Percentiles rank a stretch among this genome's conserved stretches.
Evolutionary conservation across 2,329 filamentous ascomycete genomes (phyloP).

Genomic region (Leptographium radiaticola): DNA sequence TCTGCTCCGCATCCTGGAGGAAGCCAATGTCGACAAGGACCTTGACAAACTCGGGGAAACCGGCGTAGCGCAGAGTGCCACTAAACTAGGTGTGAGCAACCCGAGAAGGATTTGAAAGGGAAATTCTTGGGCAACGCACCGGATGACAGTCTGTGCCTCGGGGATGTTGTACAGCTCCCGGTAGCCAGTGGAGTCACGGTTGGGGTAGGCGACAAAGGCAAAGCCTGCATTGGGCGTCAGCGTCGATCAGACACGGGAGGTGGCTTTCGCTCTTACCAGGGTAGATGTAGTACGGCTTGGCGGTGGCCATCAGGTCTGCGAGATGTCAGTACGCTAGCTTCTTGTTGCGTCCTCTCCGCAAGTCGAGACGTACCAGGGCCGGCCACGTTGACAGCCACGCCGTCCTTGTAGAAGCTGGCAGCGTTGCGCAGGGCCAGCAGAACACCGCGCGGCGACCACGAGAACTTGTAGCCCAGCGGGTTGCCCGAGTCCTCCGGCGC

Average conservation of each 20-base stretch:
- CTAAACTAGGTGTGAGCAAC: slow-evolving; percentile 1
- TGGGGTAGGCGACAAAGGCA: slow-evolving; percentile 86
- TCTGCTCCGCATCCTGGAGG: slow-evolving; percentile 56
- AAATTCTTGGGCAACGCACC: slow-evolving; percentile 24
- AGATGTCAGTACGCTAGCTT: background rate
- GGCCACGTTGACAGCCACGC: slow-evolving; percentile 54
- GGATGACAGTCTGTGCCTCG: slow-evolving; percentile 76
- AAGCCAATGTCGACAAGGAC: slow-evolving; percentile 83
- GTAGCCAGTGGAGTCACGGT: slow-evolving; percentile 82
- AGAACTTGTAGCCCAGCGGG: slow-evolving; percentile 90
- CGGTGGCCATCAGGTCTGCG: slow-evolving; percentile 65
- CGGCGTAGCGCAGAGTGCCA: slow-evolving; percentile 69
- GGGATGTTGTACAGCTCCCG: slow-evolving; percentile 83
- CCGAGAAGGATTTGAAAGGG: too few relatives aligned
- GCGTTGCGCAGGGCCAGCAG: slow-evolving; percentile 75
- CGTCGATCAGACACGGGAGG: background rate
- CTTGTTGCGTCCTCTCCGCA: too few relatives aligned
- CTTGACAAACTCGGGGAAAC: slow-evolving; percentile 84
- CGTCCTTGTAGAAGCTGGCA: slow-evolving; percentile 73
- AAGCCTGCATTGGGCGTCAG: slow-evolving; percentile 36
- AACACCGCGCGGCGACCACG: slow-evolving; percentile 67
- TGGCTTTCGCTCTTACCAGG: slow-evolving; percentile 25
- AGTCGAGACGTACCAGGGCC: slow-evolving; percentile 23
- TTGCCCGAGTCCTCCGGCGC: slow-evolving; percentile 67
- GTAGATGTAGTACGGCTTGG: slow-evolving; percentile 86